These are phyloP conservation scores for Coemansia sp. DNA, from an alignment of 192 early-diverging fungal genomes.

Conservation along the genomic window DNA sequence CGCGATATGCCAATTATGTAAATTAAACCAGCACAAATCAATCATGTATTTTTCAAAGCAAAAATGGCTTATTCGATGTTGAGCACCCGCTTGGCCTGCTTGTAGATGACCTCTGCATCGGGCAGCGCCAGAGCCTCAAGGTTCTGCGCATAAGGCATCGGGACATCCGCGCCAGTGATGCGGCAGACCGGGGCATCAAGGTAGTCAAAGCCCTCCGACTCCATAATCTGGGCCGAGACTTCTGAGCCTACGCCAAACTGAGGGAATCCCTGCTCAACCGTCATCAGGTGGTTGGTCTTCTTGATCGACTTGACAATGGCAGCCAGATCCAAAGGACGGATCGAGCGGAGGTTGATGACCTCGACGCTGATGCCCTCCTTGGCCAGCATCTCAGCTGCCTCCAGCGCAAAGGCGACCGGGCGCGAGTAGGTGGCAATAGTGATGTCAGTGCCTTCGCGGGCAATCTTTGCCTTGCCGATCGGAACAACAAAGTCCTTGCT, in stretches of 20 bases:
- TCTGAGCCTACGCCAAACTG: slow-evolving; percentile 92
- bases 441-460: slow-evolving; percentile 76
- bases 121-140: slow-evolving; percentile 89
- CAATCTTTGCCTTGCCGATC: slow-evolving; percentile 96
- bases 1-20: not conserved
- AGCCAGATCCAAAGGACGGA: slow-evolving; percentile 90
- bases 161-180: slow-evolving; percentile 95
- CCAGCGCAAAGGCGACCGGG: slow-evolving; percentile 78
- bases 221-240: slow-evolving; percentile 95
- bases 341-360: slow-evolving; percentile 98
- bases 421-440: slow-evolving; percentile 95
- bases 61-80: slow-evolving; percentile 36
- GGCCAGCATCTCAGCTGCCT: slow-evolving; percentile 82
- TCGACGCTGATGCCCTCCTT: slow-evolving; percentile 79
- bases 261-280: slow-evolving; percentile 96
- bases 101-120: slow-evolving; percentile 76
- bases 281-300: slow-evolving; percentile 96
- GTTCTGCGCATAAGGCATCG: slow-evolving; percentile 95
- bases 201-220: slow-evolving; percentile 93
- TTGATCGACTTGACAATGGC: slow-evolving; percentile 91
- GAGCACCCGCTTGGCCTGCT: slow-evolving; percentile 68
- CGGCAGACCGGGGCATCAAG: slow-evolving; percentile 92
- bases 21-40: not conserved
- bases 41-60: not conserved
- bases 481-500: slow-evolving; percentile 81